A percentile compares a stretch with the other conserved stretches of the same genome.
Conservation (phyloP, 1,284 basidiomycete genomes). For the Irpex sp. region DNA sequence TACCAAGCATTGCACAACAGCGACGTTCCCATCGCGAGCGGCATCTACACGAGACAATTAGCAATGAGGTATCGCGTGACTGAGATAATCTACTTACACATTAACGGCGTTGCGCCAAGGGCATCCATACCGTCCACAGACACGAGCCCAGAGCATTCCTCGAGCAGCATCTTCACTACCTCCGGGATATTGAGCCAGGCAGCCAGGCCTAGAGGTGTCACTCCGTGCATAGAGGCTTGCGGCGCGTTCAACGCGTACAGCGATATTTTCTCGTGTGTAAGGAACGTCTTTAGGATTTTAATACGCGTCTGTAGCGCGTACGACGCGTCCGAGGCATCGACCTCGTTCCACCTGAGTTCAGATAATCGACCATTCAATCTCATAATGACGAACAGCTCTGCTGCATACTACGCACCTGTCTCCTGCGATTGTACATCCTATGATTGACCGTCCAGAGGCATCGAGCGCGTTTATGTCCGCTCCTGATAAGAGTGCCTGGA, state of each 20-base stretch:
- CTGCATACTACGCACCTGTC: constrained; percentile 44
- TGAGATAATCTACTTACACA: constrained; percentile 55
- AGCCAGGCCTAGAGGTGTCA: constrained; percentile 71
- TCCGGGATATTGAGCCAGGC: constrained; percentile 66
- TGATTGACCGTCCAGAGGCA: constrained; percentile 50
- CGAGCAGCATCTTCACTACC: constrained; percentile 54
- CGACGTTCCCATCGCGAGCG: constrained; percentile 61
- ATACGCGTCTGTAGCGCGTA: constrained; percentile 55
- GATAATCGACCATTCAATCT: neutral
- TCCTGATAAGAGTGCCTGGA: constrained; percentile 49
- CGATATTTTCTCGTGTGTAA: constrained; percentile 52
- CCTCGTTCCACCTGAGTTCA: constrained; percentile 52
- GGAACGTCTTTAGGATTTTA: constrained; percentile 48
- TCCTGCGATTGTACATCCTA: constrained; percentile 67
- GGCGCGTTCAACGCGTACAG: constrained; percentile 69
- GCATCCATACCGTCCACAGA: constrained; percentile 69
- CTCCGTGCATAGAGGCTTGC: constrained; percentile 59
- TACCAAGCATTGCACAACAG: constrained; percentile 62
- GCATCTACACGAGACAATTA: constrained; percentile 40
- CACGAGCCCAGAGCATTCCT: constrained; percentile 54
- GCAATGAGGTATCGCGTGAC: neutral
- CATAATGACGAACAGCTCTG: constrained; percentile 7
- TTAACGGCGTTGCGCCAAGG: constrained; percentile 69
- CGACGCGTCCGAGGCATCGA: constrained; percentile 65
- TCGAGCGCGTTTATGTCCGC: constrained; percentile 67